Evolutionary conservation across 2,329 filamentous ascomycete species (phyloP), one percentile per base, ranked within the genome.

Genomic region (Plenodomus biglobosus): DNA sequence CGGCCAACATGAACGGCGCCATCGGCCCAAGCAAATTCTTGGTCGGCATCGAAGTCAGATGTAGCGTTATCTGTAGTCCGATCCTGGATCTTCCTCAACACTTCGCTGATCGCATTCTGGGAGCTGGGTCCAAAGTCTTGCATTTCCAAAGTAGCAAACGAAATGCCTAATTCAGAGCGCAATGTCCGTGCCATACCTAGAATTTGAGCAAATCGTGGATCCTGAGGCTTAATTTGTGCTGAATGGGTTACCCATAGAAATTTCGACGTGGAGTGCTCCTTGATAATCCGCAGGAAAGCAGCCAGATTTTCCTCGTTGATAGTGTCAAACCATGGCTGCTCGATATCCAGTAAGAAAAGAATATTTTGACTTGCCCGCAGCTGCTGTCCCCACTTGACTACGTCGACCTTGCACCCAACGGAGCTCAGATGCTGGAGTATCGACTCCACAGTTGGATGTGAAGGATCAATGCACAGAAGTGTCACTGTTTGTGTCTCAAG

Each of bases 201-300:
- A 8, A 59, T 49, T 35, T 61, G 58, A 1, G 44, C 53, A 42
- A 48, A 65, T 2, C 53, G 40, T 3, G 67, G 64, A 16, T 69
- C 58, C 13, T 32, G 30, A 27, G 56, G 61, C 6, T 38, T 17
- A 1, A 63, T 41, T 34, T 67, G 59, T 2, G 44, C 56, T 1
- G 50, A 43, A 0, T 36, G 16, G 0, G 64, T 69, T 1, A 65
- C 41, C 68, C 68, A 70, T 2, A 71, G 39, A 8, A 67, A 36
- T 17, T 36, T 16, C 15, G 21, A 7, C 22, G 2, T 19, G 13
- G 18, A 17, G 2, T n/a, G 5, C 16, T 40, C 3, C 10, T 8
- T 19, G 3, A 46, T 13, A 2, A 46, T 7, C 7, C n/a, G 22
- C 4, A 21, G 11, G 30, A 43, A 15, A 21, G 4, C 30, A 19